These are phyloP conservation scores for Neurospora sp. DNA, from an alignment of 2,329 filamentous ascomycete genomes.

Conservation along the genomic window DNA sequence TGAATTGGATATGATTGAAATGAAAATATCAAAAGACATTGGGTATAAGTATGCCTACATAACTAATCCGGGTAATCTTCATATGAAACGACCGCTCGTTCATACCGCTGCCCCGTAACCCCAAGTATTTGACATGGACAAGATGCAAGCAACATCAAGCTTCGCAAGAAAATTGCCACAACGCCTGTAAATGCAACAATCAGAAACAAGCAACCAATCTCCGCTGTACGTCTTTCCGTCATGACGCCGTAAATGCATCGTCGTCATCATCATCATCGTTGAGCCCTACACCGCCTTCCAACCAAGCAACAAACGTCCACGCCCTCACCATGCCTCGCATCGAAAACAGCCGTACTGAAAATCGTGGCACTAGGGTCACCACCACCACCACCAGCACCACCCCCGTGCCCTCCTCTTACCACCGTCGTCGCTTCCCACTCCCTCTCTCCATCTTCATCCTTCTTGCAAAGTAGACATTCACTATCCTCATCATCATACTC, in stretches of 20 bases:
- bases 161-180: background rate
- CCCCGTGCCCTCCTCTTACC: background rate
- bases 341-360: background rate
- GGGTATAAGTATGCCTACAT: background rate
- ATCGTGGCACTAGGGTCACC: background rate
- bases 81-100: background rate
- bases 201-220: background rate
- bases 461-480: background rate
- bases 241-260: background rate
- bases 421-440: background rate
- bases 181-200: background rate
- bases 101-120: background rate
- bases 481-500: background rate
- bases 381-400: background rate
- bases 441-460: background rate
- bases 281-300: background rate
- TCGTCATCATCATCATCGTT: background rate
- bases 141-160: background rate
- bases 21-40: background rate
- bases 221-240: background rate
- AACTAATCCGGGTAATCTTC: background rate
- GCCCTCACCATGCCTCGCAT: background rate
- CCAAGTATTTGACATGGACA: background rate
- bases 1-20: background rate
- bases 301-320: background rate